phyloP scores from a whole-genome alignment of 257 asterid species.

The Solanum lycopersicoides region DNA sequence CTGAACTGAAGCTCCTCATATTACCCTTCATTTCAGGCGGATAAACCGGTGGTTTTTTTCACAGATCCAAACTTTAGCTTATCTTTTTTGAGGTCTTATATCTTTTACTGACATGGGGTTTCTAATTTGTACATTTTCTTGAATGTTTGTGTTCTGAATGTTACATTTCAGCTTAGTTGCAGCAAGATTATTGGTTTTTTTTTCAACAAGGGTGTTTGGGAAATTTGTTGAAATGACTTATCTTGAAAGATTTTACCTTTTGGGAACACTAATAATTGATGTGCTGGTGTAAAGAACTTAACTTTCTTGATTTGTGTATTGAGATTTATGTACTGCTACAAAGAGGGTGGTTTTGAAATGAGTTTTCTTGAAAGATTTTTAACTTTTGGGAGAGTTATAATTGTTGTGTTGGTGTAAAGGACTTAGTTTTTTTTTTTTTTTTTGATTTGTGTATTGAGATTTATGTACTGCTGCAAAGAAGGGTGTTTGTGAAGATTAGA shows the following conservation, averaged over 20 bases:
- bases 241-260: neutral
- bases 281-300: neutral
- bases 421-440: neutral
- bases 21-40: slow-evolving; percentile 5
- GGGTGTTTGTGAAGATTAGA: neutral
- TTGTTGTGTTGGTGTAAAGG: neutral
- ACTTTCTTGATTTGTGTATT: neutral
- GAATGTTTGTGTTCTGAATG: neutral
- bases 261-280: neutral
- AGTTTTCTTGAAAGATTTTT: neutral
- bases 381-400: neutral
- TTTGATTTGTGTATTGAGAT: neutral
- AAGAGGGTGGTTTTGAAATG: neutral
- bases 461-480: neutral
- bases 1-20: neutral
- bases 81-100: neutral
- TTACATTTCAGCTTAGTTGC: neutral
- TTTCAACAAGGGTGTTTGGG: neutral
- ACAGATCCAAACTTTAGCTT: neutral
- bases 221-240: neutral
- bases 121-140: neutral
- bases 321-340: neutral
- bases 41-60: slow-evolving; percentile 5
- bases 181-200: neutral
- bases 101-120: neutral